Evolutionary conservation across 2,329 filamentous ascomycete genomes (phyloP).

Genomic region (Hymenotorrendiella dingleyae): DNA sequence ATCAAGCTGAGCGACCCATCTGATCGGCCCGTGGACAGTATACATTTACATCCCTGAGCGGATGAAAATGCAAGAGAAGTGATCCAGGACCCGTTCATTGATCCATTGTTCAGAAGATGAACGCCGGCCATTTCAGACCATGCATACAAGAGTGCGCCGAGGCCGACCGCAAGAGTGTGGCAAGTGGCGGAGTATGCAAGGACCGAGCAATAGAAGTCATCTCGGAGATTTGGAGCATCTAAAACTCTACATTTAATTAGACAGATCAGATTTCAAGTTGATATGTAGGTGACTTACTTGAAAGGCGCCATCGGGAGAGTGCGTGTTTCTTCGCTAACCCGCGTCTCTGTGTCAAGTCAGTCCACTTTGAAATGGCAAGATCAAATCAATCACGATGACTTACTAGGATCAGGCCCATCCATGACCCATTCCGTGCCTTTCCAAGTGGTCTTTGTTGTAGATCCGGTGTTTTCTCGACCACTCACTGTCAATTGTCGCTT

Average conservation of each 20-base stretch:
- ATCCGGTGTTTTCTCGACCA: conserved; percentile 19
- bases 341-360: conserved; percentile 18
- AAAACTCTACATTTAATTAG: conserved; percentile 53
- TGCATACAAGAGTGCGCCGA: conserved; percentile 73
- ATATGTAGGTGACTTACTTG: conserved; percentile 47
- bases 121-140: conserved; percentile 79
- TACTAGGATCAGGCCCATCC: conserved; percentile 10
- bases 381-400: too few species aligned
- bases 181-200: conserved; percentile 76
- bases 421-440: conserved; percentile 27
- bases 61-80: conserved; percentile 93
- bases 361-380: too few species aligned
- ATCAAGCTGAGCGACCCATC: conserved; percentile 72
- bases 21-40: conserved; percentile 79
- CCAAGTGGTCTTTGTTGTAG: conserved; percentile 32
- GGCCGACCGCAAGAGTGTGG: conserved; percentile 74
- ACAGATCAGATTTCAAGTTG: neutral
- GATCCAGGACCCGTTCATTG: conserved; percentile 53
- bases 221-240: conserved; percentile 80
- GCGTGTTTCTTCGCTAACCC: conserved; percentile 31
- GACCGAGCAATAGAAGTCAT: conserved; percentile 93
- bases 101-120: conserved; percentile 42
- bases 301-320: conserved; percentile 68
- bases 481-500: conserved; percentile 23
- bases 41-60: conserved; percentile 62